These are phyloP conservation scores for Geranomyces variabilis DNA, from an alignment of 192 early-diverging fungal genomes.

Conservation along the genomic window DNA sequence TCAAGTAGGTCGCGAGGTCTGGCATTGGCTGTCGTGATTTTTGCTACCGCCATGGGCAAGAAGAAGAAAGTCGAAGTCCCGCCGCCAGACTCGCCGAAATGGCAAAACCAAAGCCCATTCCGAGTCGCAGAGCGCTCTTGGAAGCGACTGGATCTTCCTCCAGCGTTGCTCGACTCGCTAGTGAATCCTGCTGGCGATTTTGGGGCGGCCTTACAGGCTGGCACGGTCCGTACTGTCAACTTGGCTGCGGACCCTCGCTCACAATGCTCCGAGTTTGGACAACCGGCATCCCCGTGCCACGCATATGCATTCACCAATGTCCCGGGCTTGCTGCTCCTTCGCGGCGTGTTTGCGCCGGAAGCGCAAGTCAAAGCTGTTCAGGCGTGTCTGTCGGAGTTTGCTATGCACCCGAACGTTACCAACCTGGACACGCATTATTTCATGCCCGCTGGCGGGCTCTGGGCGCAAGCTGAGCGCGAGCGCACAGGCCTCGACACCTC, in stretches of 20 bases:
- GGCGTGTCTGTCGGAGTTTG: constrained; percentile 75
- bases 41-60: no score
- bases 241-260: constrained; percentile 2
- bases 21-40: no score
- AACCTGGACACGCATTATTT: constrained; percentile 90
- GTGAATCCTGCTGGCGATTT: constrained; percentile 7
- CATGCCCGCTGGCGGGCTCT: constrained; percentile 64
- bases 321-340: constrained; percentile 80
- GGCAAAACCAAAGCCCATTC: constrained; percentile 52
- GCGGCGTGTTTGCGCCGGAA: constrained; percentile 70
- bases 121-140: constrained; percentile 49
- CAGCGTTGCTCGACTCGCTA: constrained; percentile 20
- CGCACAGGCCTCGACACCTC: background rate
- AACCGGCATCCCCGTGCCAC: background rate
- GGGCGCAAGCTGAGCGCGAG: constrained; percentile 54
- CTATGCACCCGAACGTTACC: constrained; percentile 77
- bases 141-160: constrained; percentile 41
- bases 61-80: no score
- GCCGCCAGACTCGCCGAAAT: background rate
- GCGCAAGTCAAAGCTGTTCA: constrained; percentile 73
- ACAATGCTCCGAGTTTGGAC: background rate
- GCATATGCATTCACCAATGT: constrained; percentile 46
- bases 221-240: background rate
- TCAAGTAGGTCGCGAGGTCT: no score
- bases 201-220: background rate